Evolutionary conservation across 306 rosid genomes (phyloP).

Genomic region (Acacia crassicarpa): DNA sequence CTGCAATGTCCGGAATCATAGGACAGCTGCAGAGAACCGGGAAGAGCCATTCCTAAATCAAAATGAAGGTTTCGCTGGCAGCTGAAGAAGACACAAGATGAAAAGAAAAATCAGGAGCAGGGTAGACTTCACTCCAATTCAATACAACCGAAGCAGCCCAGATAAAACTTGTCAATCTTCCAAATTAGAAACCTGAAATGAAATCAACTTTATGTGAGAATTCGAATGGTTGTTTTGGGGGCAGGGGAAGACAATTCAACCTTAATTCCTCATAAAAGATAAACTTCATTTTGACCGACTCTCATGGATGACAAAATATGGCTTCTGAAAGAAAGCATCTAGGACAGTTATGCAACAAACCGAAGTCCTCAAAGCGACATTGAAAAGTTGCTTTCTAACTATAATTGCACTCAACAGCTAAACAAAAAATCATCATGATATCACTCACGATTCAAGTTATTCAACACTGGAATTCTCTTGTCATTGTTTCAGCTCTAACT

Average conservation of each 20-base stretch:
- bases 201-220: slow-evolving; percentile 27
- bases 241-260: not conserved
- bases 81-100: slow-evolving; percentile 22
- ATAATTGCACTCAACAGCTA: not conserved
- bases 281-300: not conserved
- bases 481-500: not conserved
- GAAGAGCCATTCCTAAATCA: slow-evolving; percentile 63
- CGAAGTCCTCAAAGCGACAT: not conserved
- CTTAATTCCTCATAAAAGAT: not conserved
- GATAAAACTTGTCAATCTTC: slow-evolving; percentile 24
- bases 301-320: slow-evolving; percentile 12
- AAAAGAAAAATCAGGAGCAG: not conserved
- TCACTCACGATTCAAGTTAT: not conserved
- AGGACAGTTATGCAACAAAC: not conserved
- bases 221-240: slow-evolving; percentile 3
- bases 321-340: slow-evolving; percentile 8
- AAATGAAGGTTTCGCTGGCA: slow-evolving; percentile 31
- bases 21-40: slow-evolving; percentile 84
- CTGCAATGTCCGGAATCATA: slow-evolving; percentile 70
- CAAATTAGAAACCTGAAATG: slow-evolving; percentile 36
- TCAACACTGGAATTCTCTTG: not conserved
- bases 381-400: not conserved
- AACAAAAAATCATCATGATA: not conserved
- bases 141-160: slow-evolving; percentile 12
- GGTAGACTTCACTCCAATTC: slow-evolving; percentile 32